phyloP scores from a whole-genome alignment of 2,329 filamentous ascomycete genomes.

The Aspergillus clavatus region DNA sequence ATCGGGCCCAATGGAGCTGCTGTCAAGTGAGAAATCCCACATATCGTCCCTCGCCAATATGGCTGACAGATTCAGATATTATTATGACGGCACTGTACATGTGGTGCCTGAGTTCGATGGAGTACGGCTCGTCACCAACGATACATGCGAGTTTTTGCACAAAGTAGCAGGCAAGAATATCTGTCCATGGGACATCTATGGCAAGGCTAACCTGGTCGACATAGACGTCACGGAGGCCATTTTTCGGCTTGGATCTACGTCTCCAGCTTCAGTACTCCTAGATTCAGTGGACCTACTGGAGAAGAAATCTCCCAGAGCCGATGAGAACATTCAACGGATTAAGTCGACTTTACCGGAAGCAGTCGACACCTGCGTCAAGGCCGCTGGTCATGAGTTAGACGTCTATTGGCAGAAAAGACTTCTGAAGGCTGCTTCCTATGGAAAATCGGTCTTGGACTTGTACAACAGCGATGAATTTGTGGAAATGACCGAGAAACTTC shows the following conservation, averaged over 20 bases:
- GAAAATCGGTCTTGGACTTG: constrained; percentile 92
- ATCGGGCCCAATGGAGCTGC: constrained; percentile 78
- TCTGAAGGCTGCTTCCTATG: constrained; percentile 93
- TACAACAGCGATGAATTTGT: constrained; percentile 99
- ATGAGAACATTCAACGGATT: constrained; percentile 96
- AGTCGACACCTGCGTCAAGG: constrained; percentile 88
- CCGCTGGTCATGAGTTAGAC: constrained; percentile 87
- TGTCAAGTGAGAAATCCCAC: constrained; percentile 47
- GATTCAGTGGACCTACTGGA: constrained; percentile 91
- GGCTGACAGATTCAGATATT: constrained; percentile 58
- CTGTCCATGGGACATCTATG: neutral
- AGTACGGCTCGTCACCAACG: constrained; percentile 83
- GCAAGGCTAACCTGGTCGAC: constrained; percentile 4
- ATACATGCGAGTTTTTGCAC: constrained; percentile 96
- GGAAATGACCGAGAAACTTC: constrained; percentile 91
- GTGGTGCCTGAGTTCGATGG: constrained; percentile 84
- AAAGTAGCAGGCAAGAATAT: constrained; percentile 70
- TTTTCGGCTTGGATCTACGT: constrained; percentile 82
- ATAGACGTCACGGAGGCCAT: constrained; percentile 75
- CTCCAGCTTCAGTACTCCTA: constrained; percentile 83
- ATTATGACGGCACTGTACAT: constrained; percentile 88
- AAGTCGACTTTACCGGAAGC: constrained; percentile 81
- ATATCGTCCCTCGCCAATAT: neutral
- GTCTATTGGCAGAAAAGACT: constrained; percentile 91
- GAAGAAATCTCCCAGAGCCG: constrained; percentile 89